These are phyloP conservation scores for Saturnispora hagleri DNA, from an alignment of 805 yeast genomes.

Conservation along the genomic window DNA sequence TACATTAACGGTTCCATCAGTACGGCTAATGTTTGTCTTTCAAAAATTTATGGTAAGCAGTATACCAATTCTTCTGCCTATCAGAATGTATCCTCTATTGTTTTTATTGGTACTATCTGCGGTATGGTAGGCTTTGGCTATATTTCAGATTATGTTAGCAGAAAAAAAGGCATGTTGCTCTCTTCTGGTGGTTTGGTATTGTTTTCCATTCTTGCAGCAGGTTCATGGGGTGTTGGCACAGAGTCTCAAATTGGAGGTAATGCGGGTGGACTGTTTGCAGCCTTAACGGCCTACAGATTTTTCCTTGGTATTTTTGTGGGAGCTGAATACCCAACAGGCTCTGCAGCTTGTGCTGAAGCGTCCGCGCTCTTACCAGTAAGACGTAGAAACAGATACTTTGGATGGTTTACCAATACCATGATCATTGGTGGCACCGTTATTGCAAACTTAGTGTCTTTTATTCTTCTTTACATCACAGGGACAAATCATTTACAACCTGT, in stretches of 20 bases:
- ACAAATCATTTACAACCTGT: conserved; percentile 64
- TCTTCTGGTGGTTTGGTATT: conserved; percentile 69
- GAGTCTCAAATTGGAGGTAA: conserved; percentile 32
- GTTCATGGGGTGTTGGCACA: conserved; percentile 72
- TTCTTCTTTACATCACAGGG: conserved; percentile 74
- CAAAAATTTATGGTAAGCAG: conserved; percentile 49
- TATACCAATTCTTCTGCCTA: conserved; percentile 61
- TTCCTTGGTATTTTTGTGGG: conserved; percentile 90
- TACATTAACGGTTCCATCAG: conserved; percentile 80
- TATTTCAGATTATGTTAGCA: conserved; percentile 67
- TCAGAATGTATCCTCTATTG: conserved; percentile 75
- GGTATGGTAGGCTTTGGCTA: conserved; percentile 81
- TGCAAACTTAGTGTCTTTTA: conserved; percentile 78
- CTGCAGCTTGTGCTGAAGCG: conserved; percentile 91
- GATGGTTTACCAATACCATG: conserved; percentile 81
- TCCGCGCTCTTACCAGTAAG: conserved; percentile 69
- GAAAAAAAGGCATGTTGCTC: conserved; percentile 75
- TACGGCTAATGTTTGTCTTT: conserved; percentile 12
- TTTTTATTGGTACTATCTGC: conserved; percentile 83
- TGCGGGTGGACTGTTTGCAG: conserved; percentile 71
- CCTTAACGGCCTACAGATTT: conserved; percentile 75
- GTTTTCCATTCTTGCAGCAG: conserved; percentile 72
- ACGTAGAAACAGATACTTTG: conserved; percentile 78
- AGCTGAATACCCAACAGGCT: conserved; percentile 89
- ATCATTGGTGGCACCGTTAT: conserved; percentile 82